Evolutionary conservation across 768 basidiomycete genomes (phyloP).

Genomic region (Dentipellis fragilis): DNA sequence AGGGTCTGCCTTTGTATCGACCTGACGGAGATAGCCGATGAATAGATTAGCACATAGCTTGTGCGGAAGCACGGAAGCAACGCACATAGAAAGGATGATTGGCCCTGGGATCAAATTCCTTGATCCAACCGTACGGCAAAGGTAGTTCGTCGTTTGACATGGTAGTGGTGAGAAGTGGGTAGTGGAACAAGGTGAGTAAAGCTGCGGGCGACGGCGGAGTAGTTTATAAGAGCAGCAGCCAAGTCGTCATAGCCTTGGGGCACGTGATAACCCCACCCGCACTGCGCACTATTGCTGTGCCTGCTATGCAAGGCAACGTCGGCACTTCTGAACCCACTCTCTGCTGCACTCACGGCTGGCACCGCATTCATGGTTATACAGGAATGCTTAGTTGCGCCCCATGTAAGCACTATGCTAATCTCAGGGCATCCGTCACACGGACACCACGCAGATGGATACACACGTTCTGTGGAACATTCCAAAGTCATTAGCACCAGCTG

Average conservation of each 20-base stretch:
- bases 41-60: neutral
- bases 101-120: slow-evolving; percentile 32
- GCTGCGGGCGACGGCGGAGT: neutral
- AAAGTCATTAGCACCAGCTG: too few species aligned
- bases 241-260: neutral
- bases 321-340: too few species aligned
- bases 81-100: slow-evolving; percentile 42
- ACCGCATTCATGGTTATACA: too few species aligned
- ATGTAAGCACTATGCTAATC: too few species aligned
- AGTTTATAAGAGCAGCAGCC: neutral
- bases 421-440: too few species aligned
- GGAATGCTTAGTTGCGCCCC: too few species aligned
- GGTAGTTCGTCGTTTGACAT: slow-evolving; percentile 21
- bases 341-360: too few species aligned
- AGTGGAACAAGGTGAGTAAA: neutral
- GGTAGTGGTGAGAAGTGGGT: slow-evolving; percentile 15
- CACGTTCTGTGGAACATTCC: too few species aligned
- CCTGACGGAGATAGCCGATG: slow-evolving; percentile 25
- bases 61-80: neutral
- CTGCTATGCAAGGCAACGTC: too few species aligned
- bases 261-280: neutral
- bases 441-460: too few species aligned
- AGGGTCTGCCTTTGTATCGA: slow-evolving; percentile 53
- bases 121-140: slow-evolving; percentile 50
- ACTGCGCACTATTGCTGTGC: too few species aligned